A percentile compares a stretch with the other conserved stretches of the same genome.
These are phyloP conservation scores for Quercus aquifolioides DNA, from an alignment of 306 rosid species.

Conservation along the genomic window DNA sequence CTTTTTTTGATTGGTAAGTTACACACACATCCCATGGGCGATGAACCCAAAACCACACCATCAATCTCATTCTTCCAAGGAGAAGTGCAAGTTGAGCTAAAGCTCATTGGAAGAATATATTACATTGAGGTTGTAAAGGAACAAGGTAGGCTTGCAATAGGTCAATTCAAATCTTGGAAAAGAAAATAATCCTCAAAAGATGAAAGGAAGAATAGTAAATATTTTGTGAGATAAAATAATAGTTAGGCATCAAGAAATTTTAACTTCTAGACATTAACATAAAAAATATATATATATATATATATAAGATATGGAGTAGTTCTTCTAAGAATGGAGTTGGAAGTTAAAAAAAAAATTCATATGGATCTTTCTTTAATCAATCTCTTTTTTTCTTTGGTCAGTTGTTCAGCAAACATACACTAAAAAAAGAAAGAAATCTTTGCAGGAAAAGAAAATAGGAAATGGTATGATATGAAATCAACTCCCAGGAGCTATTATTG, in stretches of 20 bases:
- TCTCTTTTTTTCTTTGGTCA: no score
- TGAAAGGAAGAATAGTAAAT: not conserved
- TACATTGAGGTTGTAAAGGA: not conserved
- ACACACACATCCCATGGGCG: not conserved
- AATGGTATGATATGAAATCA: not conserved
- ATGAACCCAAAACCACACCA: not conserved
- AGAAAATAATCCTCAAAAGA: not conserved
- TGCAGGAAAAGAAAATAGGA: not conserved
- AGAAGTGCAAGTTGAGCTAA: not conserved
- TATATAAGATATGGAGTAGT: no score
- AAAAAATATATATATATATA: no score
- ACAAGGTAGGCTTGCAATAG: not conserved
- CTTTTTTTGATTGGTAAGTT: not conserved
- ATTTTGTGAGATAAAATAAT: not conserved
- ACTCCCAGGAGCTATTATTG: not conserved
- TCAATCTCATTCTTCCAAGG: not conserved
- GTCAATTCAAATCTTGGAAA: not conserved
- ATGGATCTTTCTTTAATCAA: not conserved
- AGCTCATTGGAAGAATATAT: not conserved
- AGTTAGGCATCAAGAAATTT: not conserved
- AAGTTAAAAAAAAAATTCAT: not conserved
- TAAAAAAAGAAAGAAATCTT: not conserved
- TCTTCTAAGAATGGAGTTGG: no score
- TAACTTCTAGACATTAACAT: not conserved
- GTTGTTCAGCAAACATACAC: not conserved